A percentile compares a stretch with the other conserved stretches of the same genome.
phyloP scores from a whole-genome alignment of 2,329 filamentous ascomycete genomes.

The Venturia pyrina region DNA sequence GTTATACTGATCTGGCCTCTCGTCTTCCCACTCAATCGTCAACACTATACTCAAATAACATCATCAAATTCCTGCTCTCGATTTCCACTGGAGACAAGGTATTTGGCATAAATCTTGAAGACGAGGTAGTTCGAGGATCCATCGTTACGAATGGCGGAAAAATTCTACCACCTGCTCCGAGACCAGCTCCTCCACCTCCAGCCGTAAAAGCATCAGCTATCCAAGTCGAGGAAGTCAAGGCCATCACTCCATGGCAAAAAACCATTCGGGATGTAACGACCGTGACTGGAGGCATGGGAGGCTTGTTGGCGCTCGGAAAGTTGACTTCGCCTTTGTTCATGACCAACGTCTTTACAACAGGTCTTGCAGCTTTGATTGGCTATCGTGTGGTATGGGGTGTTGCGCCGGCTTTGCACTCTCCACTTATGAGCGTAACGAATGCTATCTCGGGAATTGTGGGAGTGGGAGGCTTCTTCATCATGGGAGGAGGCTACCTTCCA shows the following conservation, averaged over 20 bases:
- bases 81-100: constrained; percentile 68
- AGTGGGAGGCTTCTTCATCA: constrained; percentile 77
- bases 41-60: constrained; percentile 87
- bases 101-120: constrained; percentile 69
- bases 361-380: constrained; percentile 72
- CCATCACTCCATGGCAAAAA: constrained; percentile 74
- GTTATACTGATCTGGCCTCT: constrained; percentile 81
- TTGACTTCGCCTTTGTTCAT: constrained; percentile 76
- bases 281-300: constrained; percentile 69
- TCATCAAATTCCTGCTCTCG: constrained; percentile 77
- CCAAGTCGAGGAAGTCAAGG: constrained; percentile 49
- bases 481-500: constrained; percentile 57
- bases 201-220: constrained; percentile 43
- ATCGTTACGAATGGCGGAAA: constrained; percentile 74
- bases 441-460: constrained; percentile 87
- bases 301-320: constrained; percentile 67
- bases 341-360: constrained; percentile 77
- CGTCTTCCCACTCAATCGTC: constrained; percentile 81
- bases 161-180: constrained; percentile 64
- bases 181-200: constrained; percentile 49
- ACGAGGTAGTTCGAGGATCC: constrained; percentile 76
- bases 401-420: constrained; percentile 70
- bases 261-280: constrained; percentile 63
- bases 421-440: constrained; percentile 87
- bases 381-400: constrained; percentile 88